Conservation (phyloP, 2,329 filamentous ascomycete species). For the Sarocladium strictum region DNA sequence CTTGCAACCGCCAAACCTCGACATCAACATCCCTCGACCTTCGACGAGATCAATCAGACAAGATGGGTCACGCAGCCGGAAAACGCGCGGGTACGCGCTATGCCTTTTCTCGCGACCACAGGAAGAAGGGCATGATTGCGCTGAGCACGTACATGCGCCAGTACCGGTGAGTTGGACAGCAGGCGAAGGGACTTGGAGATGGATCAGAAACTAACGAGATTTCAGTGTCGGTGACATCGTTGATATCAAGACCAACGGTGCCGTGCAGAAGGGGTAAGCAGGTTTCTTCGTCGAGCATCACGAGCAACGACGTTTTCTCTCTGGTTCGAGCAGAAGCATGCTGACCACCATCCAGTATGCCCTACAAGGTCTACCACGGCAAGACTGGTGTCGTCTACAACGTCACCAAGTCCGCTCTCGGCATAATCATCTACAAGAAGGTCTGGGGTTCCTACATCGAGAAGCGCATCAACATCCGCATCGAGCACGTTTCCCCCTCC, state of each 20-base stretch:
- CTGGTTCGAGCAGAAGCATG: constrained; percentile 7
- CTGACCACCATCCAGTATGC: constrained; percentile 64
- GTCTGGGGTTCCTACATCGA: constrained; percentile 99
- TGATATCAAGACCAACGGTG: constrained; percentile 98
- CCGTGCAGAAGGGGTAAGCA: constrained; percentile 90
- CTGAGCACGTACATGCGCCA: constrained; percentile 91
- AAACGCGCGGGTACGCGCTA: constrained; percentile 83
- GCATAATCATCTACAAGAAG: constrained; percentile 99
- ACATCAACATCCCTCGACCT: constrained; percentile 13
- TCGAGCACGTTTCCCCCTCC: constrained; percentile 94
- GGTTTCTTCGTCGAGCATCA: constrained; percentile 8
- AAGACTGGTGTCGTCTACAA: constrained; percentile 99
- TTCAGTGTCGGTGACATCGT: constrained; percentile 92
- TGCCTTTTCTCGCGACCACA: constrained; percentile 92
- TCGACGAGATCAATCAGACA: constrained; percentile 39
- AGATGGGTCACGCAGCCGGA: constrained; percentile 84
- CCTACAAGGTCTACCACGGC: constrained; percentile 99
- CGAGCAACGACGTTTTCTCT: constrained; percentile 4
- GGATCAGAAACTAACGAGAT: constrained; percentile 34
- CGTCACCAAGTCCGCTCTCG: constrained; percentile 95
- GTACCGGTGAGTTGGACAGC: constrained; percentile 60
- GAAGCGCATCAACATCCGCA: constrained; percentile 98
- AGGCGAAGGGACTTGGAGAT: constrained; percentile 11
- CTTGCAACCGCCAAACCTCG: too few species aligned
- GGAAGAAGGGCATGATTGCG: constrained; percentile 89